Evolutionary conservation across 139 green algal species (phyloP).

Genomic region (Zygnema circumcarinatum): DNA sequence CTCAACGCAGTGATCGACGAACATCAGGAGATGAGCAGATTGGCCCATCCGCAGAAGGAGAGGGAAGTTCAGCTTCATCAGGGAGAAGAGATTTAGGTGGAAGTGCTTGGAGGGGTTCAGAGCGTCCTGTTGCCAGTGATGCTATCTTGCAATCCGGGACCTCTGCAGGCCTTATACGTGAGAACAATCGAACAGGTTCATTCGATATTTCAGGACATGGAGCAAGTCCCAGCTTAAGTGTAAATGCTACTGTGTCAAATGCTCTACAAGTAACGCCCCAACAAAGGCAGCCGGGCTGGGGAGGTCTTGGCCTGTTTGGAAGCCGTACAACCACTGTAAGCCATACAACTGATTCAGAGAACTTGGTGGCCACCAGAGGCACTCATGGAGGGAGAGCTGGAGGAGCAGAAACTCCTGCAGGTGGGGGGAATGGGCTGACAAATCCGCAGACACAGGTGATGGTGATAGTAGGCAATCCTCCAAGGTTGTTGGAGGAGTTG

Average conservation of each 20-base stretch:
- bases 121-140: not conserved
- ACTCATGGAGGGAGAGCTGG: slow-evolving; percentile 2
- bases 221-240: not conserved
- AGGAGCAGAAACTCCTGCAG: not conserved
- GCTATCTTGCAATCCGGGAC: not conserved
- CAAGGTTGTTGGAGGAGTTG: slow-evolving; percentile 26
- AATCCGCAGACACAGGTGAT: slow-evolving; percentile 25
- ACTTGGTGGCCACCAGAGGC: not conserved
- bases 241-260: not conserved
- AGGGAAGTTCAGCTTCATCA: not conserved
- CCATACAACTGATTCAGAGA: not conserved
- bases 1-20: not conserved
- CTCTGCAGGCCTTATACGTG: not conserved
- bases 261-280: not conserved
- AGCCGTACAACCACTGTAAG: not conserved
- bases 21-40: not conserved
- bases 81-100: not conserved
- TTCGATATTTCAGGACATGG: not conserved
- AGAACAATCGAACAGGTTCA: not conserved
- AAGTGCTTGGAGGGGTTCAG: not conserved
- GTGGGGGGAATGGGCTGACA: slow-evolving; percentile 16
- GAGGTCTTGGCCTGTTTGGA: slow-evolving; percentile 31
- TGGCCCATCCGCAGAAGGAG: not conserved
- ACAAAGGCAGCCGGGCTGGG: not conserved
- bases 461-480: slow-evolving; percentile 47